A percentile compares a stretch with the other conserved stretches of the same genome.
phyloP scores from a whole-genome alignment of 179 eudicot species.

The Spergularia azorica region DNA sequence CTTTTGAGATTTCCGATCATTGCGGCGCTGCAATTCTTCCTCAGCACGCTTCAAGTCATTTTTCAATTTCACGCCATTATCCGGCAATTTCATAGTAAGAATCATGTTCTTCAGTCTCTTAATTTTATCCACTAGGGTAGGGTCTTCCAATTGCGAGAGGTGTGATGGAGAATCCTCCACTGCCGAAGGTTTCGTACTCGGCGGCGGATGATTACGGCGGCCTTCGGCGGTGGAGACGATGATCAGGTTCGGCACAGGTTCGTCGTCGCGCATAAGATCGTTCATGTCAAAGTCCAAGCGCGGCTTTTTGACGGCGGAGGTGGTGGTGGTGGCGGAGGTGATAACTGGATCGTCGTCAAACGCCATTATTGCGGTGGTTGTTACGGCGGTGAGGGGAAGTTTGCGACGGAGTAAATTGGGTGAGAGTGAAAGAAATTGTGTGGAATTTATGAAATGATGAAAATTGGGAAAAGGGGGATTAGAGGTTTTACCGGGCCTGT shows the following conservation, averaged over 20 bases:
- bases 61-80: slow-evolving; percentile 46
- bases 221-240: slow-evolving; percentile 19
- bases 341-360: neutral
- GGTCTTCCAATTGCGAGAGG: slow-evolving; percentile 8
- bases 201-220: slow-evolving; percentile 12
- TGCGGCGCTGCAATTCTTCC: slow-evolving; percentile 41
- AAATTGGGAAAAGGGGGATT: too few species aligned
- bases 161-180: neutral
- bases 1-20: slow-evolving; percentile 19
- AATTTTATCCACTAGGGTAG: slow-evolving; percentile 19
- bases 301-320: slow-evolving; percentile 15
- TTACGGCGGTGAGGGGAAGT: neutral
- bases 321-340: neutral
- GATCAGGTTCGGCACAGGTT: slow-evolving; percentile 26
- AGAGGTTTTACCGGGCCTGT: too few species aligned
- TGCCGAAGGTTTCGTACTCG: slow-evolving; percentile 5
- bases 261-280: slow-evolving; percentile 12
- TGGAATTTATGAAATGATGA: too few species aligned
- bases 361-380: neutral
- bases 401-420: too few species aligned
- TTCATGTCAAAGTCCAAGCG: slow-evolving; percentile 21
- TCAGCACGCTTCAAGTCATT: slow-evolving; percentile 12
- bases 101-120: neutral
- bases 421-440: too few species aligned
- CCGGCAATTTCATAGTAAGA: slow-evolving; percentile 21